Evolutionary conservation across 805 yeast genomes (phyloP), one percentile per base, ranked within the genome.

Genomic region (Wickerhamiella dianesei): DNA sequence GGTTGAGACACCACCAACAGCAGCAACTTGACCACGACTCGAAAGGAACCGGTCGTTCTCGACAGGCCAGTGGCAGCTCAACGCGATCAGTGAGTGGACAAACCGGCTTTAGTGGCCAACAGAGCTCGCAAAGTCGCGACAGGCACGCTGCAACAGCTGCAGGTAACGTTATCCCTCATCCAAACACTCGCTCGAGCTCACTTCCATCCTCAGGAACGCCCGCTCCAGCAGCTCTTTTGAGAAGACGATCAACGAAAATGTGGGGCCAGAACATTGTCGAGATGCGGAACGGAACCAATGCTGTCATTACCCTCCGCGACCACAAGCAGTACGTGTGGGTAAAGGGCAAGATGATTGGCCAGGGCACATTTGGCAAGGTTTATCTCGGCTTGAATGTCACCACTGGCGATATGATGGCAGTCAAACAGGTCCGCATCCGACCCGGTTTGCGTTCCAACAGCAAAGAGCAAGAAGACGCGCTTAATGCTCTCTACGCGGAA

Each of bases 401-500:
- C 1, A 86, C 95, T 0, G 97, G 97, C 46, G 99, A 92, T 58
- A 87, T 92, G 95, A 82, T 92, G 68, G 99, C 99, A 0, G 98
- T 92, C 2, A 92, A 92, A 60, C 98, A 92, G 64, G 96, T 89
- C 2, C 66, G 46, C 59, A 70, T 32, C 56, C 66, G 17, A 50
- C 62, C 39, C 63, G 56, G 47, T 42, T 49, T 21, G 3, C 22
- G n/a, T 12, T 37, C 16, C 19, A 39, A 42, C 21, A 35, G 20
- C 20, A 29, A 16, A 40, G 67, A 64, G 48, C 41, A 41, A 19
- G 63, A 67, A 21, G 87, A 77, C 48, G 83, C 81, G 1, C 73
- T 86, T 41, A 92, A 81, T 45, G 94, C 96, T 0, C 68, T 92
- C 43, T 79, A 79, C 55, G 80, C 88, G 1, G 99, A 92, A 63